These are phyloP conservation scores for Ascochyta rabiei DNA, from an alignment of 2,329 filamentous ascomycete species.

Conservation along the genomic window DNA sequence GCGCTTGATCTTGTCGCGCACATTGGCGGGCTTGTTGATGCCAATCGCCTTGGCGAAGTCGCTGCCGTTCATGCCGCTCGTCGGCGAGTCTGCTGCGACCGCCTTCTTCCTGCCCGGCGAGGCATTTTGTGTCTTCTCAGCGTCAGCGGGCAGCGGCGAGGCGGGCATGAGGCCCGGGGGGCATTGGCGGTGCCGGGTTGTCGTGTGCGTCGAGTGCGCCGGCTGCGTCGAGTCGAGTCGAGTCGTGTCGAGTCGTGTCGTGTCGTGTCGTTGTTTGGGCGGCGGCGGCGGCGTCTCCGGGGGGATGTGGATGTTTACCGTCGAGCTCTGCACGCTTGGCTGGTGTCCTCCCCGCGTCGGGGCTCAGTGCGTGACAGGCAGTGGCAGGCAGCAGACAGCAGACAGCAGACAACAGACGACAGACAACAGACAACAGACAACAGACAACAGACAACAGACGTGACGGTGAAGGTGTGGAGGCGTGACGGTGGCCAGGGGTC, in stretches of 20 bases:
- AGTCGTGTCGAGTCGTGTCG: too few relatives aligned
- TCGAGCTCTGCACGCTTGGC: conserved; percentile 1
- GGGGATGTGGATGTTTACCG: not conserved
- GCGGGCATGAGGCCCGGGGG: conserved; percentile 32
- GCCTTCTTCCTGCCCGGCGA: conserved; percentile 37
- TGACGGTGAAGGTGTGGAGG: not conserved
- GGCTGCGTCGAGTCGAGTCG: too few relatives aligned
- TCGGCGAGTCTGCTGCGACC: conserved; percentile 29
- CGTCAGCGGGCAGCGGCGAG: conserved; percentile 31
- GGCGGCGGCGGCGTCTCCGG: not conserved
- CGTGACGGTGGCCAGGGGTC: not conserved
- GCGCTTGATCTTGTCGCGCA: conserved; percentile 77
- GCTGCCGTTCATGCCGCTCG: conserved; percentile 39
- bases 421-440: not conserved
- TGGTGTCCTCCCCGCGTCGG: conserved; percentile 8
- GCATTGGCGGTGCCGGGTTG: conserved; percentile 25
- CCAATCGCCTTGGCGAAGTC: conserved; percentile 50
- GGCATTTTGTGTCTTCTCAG: conserved; percentile 36
- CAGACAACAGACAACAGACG: not conserved
- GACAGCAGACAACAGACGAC: not conserved
- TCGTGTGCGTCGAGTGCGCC: too few relatives aligned
- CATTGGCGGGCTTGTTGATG: conserved; percentile 53
- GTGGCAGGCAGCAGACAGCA: too few relatives aligned
- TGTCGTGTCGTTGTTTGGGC: not conserved
- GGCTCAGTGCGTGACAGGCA: conserved; percentile 9